Evolutionary conservation across 2,329 filamentous ascomycete genomes (phyloP), one percentile per base, ranked within the genome.

Genomic region (Trematosphaeria pertusa): DNA sequence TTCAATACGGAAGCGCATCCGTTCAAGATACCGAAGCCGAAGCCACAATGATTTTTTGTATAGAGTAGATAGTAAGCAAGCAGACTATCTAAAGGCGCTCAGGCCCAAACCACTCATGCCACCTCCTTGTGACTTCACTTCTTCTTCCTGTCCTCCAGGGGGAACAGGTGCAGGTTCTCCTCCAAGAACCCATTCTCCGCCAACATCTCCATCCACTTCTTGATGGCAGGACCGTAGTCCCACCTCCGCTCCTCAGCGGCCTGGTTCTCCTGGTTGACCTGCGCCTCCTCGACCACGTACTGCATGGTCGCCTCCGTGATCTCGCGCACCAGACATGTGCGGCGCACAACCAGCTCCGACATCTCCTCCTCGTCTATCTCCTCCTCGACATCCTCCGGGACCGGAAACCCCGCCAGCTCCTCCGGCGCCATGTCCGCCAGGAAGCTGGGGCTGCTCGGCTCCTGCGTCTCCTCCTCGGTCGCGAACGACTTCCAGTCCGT

Each of bases 221-320:
- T 84, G 17, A 93, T 78, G 0, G 85, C 82, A 1, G 84, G 83
- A 0, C 83, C 85, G 62, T 88, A 89, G 62, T 95, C 88, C 61
- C 84, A 80, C 59, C 81, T 80, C 2, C 85, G 75, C 20, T 79
- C 78, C 17, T 73, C 72, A 3, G 84, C 81, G 36, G 80, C 78
- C 35, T 76, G 71, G 17, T 81, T 75, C 46, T 84, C 81, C 10
- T 78, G 76, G 1, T 72, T 73, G 30, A 78, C 71, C 11, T 58
- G 57, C 5, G 70, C 66, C 24, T 76, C 56, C 59, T 86, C 83
- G n/a, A 74, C 73, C 12, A 75, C 67, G 44, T 83, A 82, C 12
- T 43, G 41, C 1, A 37, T 32, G 4, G 44, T 75, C 70, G 35
- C 64, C 64, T 47, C 77, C 6, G 46, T 36, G 20, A 62, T 42